phyloP scores from a whole-genome alignment of 768 basidiomycete genomes.

The Termitomyces sp. region DNA sequence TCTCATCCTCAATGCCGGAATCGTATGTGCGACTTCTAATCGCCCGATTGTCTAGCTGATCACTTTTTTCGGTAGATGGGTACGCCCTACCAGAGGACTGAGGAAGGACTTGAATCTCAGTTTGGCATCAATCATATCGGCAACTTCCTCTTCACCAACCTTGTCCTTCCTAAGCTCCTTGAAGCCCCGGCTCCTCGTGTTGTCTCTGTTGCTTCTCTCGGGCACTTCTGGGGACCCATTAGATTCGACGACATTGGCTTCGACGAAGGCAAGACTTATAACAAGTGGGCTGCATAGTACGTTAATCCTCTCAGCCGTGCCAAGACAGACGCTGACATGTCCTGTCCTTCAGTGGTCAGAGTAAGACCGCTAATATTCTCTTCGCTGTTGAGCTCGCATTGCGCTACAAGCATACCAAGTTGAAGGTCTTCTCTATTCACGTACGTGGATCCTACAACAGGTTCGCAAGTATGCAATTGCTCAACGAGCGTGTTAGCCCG shows the following conservation, averaged over 20 bases:
- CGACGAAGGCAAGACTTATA: slow-evolving; percentile 4
- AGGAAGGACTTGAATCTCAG: slow-evolving; percentile 18
- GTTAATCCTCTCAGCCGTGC: neutral
- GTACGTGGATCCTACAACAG: neutral
- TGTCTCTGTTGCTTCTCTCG: slow-evolving; percentile 5
- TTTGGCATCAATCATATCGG: slow-evolving; percentile 19
- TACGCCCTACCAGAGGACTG: slow-evolving; percentile 13
- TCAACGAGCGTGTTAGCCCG: neutral
- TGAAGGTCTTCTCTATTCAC: slow-evolving; percentile 6
- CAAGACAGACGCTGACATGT: neutral
- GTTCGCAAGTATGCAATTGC: neutral
- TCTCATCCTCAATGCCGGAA: slow-evolving; percentile 18
- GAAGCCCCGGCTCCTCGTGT: slow-evolving; percentile 3
- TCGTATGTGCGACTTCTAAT: neutral
- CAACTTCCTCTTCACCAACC: slow-evolving; percentile 17
- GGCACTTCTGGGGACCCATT: slow-evolving; percentile 8
- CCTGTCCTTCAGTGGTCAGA: slow-evolving; percentile 6
- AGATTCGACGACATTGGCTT: slow-evolving; percentile 7
- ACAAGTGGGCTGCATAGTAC: slow-evolving; percentile 11
- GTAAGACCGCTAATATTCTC: slow-evolving; percentile 12
- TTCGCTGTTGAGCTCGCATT: slow-evolving; percentile 1
- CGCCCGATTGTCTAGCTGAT: neutral
- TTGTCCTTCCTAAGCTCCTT: slow-evolving; percentile 12
- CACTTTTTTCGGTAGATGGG: slow-evolving; percentile 11
- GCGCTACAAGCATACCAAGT: slow-evolving; percentile 8